phyloP scores from a whole-genome alignment of 371 early-diverging fungal genomes.

The Globomyces sp. region DNA sequence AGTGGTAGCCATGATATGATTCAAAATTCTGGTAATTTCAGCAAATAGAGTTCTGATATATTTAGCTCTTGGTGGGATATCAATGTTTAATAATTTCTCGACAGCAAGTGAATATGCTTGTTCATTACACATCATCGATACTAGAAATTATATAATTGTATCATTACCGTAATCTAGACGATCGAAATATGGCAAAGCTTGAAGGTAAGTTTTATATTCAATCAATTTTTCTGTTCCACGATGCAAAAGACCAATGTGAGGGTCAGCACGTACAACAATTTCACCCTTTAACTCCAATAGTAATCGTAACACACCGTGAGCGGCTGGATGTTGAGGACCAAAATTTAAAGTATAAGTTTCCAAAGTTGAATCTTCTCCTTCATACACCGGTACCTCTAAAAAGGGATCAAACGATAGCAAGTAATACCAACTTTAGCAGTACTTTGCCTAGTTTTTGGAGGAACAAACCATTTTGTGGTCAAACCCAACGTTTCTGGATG shows the following conservation, averaged over 20 bases:
- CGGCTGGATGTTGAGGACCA: conserved; percentile 99
- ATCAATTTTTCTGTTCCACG: conserved; percentile 98
- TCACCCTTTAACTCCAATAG: conserved; percentile 94
- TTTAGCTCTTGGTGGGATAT: conserved; percentile 90
- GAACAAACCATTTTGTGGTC: conserved; percentile 50
- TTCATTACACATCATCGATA: conserved; percentile 89
- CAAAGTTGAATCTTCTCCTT: conserved; percentile 39
- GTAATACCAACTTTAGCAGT: conserved; percentile 25
- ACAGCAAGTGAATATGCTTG: conserved; percentile 95
- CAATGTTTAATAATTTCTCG: conserved; percentile 96
- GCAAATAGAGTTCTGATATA: conserved; percentile 96
- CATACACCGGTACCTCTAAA: conserved; percentile 33
- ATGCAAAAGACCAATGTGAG: conserved; percentile 95
- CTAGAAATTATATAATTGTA: conserved; percentile 25
- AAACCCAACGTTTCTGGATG: conserved; percentile 38
- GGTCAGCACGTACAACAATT: conserved; percentile 89
- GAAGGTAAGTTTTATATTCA: conserved; percentile 97
- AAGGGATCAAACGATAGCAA: too few relatives aligned
- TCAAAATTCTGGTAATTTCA: conserved; percentile 95
- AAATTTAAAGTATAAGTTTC: conserved; percentile 92
- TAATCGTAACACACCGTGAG: conserved; percentile 97
- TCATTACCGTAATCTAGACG: conserved; percentile 85
- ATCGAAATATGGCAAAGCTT: conserved; percentile 97
- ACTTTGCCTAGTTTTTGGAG: conserved; percentile 47
- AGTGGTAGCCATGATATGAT: conserved; percentile 97